Evolutionary conservation across 257 asterid species (phyloP).

Genomic region (Plantago ovata): DNA sequence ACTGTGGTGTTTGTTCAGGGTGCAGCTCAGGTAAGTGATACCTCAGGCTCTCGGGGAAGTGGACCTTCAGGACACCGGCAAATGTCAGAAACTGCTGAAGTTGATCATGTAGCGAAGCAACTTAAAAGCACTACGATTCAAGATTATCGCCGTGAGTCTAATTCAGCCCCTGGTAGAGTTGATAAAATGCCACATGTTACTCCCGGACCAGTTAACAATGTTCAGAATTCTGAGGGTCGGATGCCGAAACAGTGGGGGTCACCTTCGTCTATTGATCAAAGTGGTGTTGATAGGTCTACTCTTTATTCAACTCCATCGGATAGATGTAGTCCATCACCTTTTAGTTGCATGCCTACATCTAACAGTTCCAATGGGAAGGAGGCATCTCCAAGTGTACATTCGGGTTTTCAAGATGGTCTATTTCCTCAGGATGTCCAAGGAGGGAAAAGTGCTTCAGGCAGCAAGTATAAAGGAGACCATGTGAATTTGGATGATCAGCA

Average conservation of each 20-base stretch:
- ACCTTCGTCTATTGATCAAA: constrained; percentile 1
- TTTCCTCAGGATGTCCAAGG: constrained; percentile 16
- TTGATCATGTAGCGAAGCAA: constrained; percentile 28
- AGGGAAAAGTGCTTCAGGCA: constrained; percentile 26
- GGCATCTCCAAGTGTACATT: constrained; percentile 5
- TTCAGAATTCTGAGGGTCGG: constrained; percentile 12
- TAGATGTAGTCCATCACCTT: constrained; percentile 7
- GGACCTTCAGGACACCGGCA: constrained; percentile 16
- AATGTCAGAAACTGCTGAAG: constrained; percentile 13
- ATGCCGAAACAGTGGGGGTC: constrained; percentile 16
- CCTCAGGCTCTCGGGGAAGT: constrained; percentile 19
- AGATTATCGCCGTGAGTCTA: constrained; percentile 9
- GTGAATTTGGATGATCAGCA: constrained; percentile 24
- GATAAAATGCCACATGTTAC: constrained; percentile 13
- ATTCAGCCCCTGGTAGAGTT: constrained; percentile 10
- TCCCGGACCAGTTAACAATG: constrained; percentile 10
- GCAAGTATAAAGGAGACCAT: constrained; percentile 18
- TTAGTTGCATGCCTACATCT: constrained; percentile 15
- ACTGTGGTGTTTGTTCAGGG: constrained; percentile 23
- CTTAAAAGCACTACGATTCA: constrained; percentile 7
- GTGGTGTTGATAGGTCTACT: not conserved
- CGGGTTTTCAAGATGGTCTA: constrained; percentile 13
- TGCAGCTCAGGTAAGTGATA: constrained; percentile 21
- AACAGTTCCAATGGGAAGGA: not conserved
- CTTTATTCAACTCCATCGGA: constrained; percentile 17